phyloP scores from a whole-genome alignment of 2,329 filamentous ascomycete species.

The Trichoderma gracile region DNA sequence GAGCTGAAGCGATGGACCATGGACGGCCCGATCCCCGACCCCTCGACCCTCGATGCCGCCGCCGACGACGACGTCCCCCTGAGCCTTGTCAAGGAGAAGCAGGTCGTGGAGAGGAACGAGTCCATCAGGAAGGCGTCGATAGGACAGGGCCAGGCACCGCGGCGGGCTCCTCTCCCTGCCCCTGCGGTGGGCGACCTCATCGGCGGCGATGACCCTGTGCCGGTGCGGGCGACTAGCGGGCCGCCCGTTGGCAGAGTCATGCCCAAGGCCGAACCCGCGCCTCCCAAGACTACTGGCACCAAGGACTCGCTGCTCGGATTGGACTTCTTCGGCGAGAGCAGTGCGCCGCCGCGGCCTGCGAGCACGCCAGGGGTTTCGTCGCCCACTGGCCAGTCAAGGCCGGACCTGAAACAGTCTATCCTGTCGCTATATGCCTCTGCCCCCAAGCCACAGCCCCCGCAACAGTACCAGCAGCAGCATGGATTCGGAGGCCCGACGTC shows the following conservation, averaged over 20 bases:
- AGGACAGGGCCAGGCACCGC: conserved; percentile 44
- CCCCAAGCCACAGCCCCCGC: conserved; percentile 69
- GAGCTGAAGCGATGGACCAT: conserved; percentile 99
- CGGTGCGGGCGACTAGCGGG: conserved; percentile 68
- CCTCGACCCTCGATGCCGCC: conserved; percentile 78
- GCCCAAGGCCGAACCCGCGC: conserved; percentile 62
- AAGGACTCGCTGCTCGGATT: conserved; percentile 90
- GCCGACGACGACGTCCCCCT: conserved; percentile 79
- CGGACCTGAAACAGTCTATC: conserved; percentile 96
- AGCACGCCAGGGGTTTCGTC: conserved; percentile 71
- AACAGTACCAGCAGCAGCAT: conserved; percentile 48
- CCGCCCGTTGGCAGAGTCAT: conserved; percentile 60
- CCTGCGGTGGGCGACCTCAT: conserved; percentile 73
- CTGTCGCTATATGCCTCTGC: conserved; percentile 88
- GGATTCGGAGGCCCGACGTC: conserved; percentile 70
- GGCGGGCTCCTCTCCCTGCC: conserved; percentile 47
- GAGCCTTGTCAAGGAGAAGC: conserved; percentile 66
- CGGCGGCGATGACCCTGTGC: conserved; percentile 68
- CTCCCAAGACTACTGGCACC: conserved; percentile 67
- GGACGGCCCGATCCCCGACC: conserved; percentile 93
- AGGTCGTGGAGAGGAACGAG: conserved; percentile 61
- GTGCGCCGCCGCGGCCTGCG: conserved; percentile 75
- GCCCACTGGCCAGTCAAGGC: conserved; percentile 68
- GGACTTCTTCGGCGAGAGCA: conserved; percentile 81
- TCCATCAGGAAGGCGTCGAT: conserved; percentile 61